Evolutionary conservation across 352 stramenopile species (phyloP), one percentile per base, ranked within the genome.

Genomic region (Globisporangium canariense): DNA sequence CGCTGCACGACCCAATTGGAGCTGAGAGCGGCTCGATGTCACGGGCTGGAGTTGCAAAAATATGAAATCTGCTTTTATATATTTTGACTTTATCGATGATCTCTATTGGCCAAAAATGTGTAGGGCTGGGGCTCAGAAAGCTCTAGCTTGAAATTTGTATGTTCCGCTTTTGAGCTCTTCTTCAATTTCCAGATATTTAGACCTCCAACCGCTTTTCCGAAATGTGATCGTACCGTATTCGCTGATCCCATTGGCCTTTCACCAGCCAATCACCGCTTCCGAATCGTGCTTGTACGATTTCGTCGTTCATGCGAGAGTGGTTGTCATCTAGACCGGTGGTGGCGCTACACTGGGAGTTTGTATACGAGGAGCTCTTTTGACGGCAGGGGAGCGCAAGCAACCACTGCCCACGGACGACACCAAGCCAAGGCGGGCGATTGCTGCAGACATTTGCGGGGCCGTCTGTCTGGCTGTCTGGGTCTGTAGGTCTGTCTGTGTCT

Each of bases 291-390:
- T 14, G 16, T 36, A 16, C 36, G 3, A 45, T 40, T 51, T 30
- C 45, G n/a, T 22, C 18, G 22, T 2, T 62, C 10, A 0, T 22
- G 20, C 8, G 20, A 58, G 58, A 64, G 58, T 64, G 58, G 25
- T 58, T 46, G 46, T 64, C 45, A 0, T 5, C 22, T 18, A 60
- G 40, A 68, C 63, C 55, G 57, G 63, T 68, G 57, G 61, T 67
- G 61, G 52, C 52, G 32, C 45, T 40, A 40, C 14, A 58, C 61
- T 60, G 8, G 38, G 11, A n/a, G 6, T 55, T 60, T 68, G 57
- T 64, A 60, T 64, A 18, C 7, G 41, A 14, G 40, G 43, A 25
- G 22, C 22, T 43, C 46, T 46, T 46, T 50, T 16, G 50, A 41
- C 36, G 28, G 41, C 52, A 16, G 49, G 50, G 28, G 28, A 22